Percentiles rank a stretch among this genome's conserved stretches.
These are phyloP conservation scores for Pseudevernia furfuracea DNA, from an alignment of 495 filamentous ascomycete species.

Conservation along the genomic window DNA sequence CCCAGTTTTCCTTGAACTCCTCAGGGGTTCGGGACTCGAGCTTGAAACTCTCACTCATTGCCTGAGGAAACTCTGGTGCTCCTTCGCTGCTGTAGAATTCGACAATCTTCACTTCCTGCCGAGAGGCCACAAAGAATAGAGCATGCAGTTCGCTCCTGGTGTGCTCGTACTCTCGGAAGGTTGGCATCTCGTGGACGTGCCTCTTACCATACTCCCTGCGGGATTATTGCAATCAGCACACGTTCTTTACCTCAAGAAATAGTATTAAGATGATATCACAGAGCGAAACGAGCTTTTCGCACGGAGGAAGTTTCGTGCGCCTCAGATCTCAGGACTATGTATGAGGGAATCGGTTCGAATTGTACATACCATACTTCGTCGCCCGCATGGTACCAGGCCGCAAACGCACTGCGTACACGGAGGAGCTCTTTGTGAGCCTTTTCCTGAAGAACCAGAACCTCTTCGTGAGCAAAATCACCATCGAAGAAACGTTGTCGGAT, in stretches of 20 bases:
- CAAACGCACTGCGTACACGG: neutral
- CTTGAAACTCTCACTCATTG: neutral
- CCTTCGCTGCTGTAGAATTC: constrained; percentile 2
- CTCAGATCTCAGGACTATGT: neutral
- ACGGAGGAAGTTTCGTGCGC: neutral
- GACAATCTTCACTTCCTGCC: neutral
- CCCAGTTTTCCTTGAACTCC: neutral
- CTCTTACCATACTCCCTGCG: constrained; percentile 6
- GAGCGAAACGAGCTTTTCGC: neutral
- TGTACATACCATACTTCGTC: neutral
- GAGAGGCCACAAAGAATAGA: neutral
- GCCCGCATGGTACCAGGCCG: neutral
- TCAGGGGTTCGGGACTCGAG: neutral
- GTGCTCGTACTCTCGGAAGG: constrained; percentile 8
- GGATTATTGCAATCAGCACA: neutral
- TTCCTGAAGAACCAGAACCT: neutral
- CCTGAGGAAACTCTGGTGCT: neutral
- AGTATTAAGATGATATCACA: neutral
- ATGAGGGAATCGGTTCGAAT: neutral
- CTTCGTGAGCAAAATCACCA: neutral
- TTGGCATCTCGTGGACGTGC: neutral
- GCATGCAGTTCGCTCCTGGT: neutral
- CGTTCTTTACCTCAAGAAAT: neutral
- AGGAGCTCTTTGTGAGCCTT: neutral
- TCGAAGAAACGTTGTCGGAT: constrained; percentile 7